phyloP scores from a whole-genome alignment of 2,329 filamentous ascomycete genomes.

The Helminthosporium solani region DNA sequence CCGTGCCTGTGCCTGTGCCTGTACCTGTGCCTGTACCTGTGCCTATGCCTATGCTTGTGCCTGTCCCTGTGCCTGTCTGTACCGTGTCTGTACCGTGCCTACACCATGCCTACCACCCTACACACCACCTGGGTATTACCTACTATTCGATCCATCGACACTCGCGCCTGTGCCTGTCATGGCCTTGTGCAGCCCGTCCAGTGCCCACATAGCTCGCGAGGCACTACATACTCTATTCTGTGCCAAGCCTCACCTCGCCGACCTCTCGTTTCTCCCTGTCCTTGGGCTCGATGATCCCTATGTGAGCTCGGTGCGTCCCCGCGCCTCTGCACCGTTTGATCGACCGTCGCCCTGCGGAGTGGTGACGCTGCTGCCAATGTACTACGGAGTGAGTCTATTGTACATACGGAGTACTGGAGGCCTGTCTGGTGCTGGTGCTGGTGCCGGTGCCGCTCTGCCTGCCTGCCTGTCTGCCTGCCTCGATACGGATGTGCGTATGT shows the following conservation, averaged over 20 bases:
- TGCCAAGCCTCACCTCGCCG: constrained; percentile 39
- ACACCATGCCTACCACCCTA: no score
- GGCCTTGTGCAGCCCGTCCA: no score
- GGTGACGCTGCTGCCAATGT: constrained; percentile 13
- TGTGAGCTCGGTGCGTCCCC: constrained; percentile 30
- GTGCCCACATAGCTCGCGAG: constrained; percentile 25
- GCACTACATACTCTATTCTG: constrained; percentile 16
- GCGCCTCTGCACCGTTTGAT: constrained; percentile 44
- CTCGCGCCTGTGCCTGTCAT: no score
- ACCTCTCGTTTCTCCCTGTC: constrained; percentile 33
- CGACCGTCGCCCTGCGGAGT: constrained; percentile 26
- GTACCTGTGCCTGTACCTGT: no score
- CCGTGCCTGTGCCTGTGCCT: neutral
- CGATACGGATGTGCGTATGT: no score
- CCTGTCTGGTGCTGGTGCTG: neutral
- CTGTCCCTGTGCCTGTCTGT: neutral
- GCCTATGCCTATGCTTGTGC: no score
- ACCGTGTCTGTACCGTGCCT: no score
- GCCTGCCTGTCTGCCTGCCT: no score
- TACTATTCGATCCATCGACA: no score
- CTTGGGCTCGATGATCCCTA: constrained; percentile 33
- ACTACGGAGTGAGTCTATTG: neutral
- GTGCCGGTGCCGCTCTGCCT: neutral
- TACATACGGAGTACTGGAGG: neutral
- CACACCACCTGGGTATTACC: no score